A percentile compares a stretch with the other conserved stretches of the same genome.
These are phyloP conservation scores for Suhomyces wounanorum DNA, from an alignment of 1,139 yeast species.

Conservation along the genomic window DNA sequence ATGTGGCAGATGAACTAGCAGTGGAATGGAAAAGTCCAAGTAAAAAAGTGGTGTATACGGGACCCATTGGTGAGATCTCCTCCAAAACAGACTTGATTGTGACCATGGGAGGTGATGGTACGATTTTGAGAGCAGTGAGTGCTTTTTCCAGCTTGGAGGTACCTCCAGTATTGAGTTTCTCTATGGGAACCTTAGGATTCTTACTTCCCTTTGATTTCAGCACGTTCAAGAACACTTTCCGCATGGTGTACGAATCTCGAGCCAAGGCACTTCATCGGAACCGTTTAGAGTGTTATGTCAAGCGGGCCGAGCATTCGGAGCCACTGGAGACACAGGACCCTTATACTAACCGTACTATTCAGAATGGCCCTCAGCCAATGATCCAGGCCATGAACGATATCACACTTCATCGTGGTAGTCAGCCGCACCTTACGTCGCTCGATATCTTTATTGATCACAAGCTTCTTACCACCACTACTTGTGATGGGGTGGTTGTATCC, in stretches of 20 bases:
- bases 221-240: slow-evolving; percentile 62
- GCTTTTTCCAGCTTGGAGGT: slow-evolving; percentile 67
- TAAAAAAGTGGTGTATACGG: slow-evolving; percentile 48
- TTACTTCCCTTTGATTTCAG: slow-evolving; percentile 80
- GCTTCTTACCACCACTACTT: slow-evolving; percentile 84
- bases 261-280: slow-evolving; percentile 75
- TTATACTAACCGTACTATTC: neutral
- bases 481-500: slow-evolving; percentile 82
- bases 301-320: neutral
- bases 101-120: slow-evolving; percentile 95
- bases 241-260: slow-evolving; percentile 63
- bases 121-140: slow-evolving; percentile 73
- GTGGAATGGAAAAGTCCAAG: slow-evolving; percentile 32
- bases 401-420: slow-evolving; percentile 82
- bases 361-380: slow-evolving; percentile 18
- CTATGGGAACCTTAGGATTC: slow-evolving; percentile 91
- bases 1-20: slow-evolving; percentile 71
- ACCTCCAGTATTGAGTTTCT: slow-evolving; percentile 87
- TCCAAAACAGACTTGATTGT: slow-evolving; percentile 68
- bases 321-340: neutral
- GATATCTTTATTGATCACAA: slow-evolving; percentile 82
- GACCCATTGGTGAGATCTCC: slow-evolving; percentile 57
- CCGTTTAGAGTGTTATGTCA: slow-evolving; percentile 74
- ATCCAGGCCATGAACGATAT: slow-evolving; percentile 91
- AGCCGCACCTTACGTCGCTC: slow-evolving; percentile 80